Conservation (phyloP, 805 yeast species). For the Suhomyces canberraensis region DNA sequence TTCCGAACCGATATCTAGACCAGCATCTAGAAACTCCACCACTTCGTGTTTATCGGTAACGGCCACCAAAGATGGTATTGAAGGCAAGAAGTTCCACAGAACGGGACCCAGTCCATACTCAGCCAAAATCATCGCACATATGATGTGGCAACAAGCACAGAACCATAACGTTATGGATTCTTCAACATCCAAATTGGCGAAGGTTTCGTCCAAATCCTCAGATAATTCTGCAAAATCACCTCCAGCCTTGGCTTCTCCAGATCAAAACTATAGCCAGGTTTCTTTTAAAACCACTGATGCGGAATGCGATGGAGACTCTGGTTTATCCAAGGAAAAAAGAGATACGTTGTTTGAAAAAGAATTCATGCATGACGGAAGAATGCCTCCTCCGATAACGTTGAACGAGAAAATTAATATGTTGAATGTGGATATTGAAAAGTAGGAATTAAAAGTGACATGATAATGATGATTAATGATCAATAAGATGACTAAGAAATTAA, state of each 20-base stretch:
- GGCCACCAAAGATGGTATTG: slow-evolving; percentile 72
- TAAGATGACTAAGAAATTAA: no score
- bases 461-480: neutral
- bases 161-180: neutral
- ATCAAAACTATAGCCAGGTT: slow-evolving; percentile 7
- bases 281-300: slow-evolving; percentile 28
- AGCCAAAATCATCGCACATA: slow-evolving; percentile 26
- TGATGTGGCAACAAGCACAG: slow-evolving; percentile 20
- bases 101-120: slow-evolving; percentile 37
- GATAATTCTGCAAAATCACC: neutral
- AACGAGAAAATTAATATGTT: slow-evolving; percentile 43
- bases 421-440: slow-evolving; percentile 21
- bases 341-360: slow-evolving; percentile 11
- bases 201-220: neutral
- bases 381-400: slow-evolving; percentile 40
- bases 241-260: neutral
- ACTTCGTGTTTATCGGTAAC: slow-evolving; percentile 70
- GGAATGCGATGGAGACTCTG: slow-evolving; percentile 24
- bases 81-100: slow-evolving; percentile 56
- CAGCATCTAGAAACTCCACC: slow-evolving; percentile 57
- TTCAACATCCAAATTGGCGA: neutral
- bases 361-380: slow-evolving; percentile 4
- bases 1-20: slow-evolving; percentile 43
- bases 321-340: slow-evolving; percentile 13
- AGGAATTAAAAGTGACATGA: neutral